phyloP scores from a whole-genome alignment of 139 green algal species.

The Eudorina sp. region DNA sequence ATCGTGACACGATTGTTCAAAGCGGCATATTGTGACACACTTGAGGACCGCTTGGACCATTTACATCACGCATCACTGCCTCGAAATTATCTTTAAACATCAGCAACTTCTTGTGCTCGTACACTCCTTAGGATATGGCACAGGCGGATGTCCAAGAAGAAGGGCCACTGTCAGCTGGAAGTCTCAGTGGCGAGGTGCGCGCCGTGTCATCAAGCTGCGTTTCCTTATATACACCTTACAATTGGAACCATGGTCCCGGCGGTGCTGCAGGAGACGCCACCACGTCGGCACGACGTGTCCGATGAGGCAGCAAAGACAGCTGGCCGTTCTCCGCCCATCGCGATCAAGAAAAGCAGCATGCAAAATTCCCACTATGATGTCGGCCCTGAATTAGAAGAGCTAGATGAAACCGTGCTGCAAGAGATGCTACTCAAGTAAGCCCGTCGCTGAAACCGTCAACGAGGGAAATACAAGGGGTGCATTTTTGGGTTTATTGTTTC shows the following conservation, averaged over 20 bases:
- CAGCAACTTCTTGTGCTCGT: too few species aligned
- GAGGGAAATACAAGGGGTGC: too few species aligned
- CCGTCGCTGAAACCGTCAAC: too few species aligned
- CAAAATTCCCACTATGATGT: not conserved
- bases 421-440: constrained; percentile 38
- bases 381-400: not conserved
- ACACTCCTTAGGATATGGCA: not conserved
- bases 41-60: too few species aligned
- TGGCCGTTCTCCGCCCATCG: not conserved
- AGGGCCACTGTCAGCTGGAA: not conserved
- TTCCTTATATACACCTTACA: not conserved
- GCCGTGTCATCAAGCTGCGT: not conserved
- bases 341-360: not conserved
- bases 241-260: not conserved
- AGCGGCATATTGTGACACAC: too few species aligned
- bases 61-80: too few species aligned
- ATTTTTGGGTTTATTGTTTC: too few species aligned
- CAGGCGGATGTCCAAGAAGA: not conserved
- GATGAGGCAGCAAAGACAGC: not conserved
- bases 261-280: not conserved
- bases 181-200: not conserved
- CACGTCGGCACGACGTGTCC: not conserved
- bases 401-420: not conserved
- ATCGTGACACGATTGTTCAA: too few species aligned
- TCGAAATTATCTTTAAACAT: too few species aligned